A percentile compares a stretch with the other conserved stretches of the same genome.
Conservation (phyloP, 768 basidiomycete species). For the Rhizopogon rudus region DNA sequence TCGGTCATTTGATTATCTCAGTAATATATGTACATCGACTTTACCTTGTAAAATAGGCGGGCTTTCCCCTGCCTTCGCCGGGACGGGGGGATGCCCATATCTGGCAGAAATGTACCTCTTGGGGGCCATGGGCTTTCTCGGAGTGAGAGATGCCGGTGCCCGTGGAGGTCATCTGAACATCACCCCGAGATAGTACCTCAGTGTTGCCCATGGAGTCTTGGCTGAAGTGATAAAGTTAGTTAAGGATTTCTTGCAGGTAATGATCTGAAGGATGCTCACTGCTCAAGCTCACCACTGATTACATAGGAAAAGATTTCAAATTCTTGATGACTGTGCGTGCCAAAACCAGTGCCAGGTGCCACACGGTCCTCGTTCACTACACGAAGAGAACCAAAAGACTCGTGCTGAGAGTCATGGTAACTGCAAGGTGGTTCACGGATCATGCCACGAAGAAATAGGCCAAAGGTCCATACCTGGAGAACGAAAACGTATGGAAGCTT, state of each 20-base stretch:
- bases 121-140: constrained; percentile 49
- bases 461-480: constrained; percentile 47
- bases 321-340: constrained; percentile 76
- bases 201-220: constrained; percentile 90
- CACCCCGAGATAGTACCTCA: constrained; percentile 85
- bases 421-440: constrained; percentile 19
- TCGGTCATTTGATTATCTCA: background rate
- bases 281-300: constrained; percentile 72
- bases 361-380: constrained; percentile 96
- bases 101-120: constrained; percentile 57
- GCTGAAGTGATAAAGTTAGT: constrained; percentile 32
- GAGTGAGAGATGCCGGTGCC: constrained; percentile 91
- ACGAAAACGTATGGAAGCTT: constrained; percentile 82
- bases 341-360: constrained; percentile 71
- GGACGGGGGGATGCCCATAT: constrained; percentile 58
- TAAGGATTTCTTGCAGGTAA: background rate
- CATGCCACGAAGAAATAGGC: constrained; percentile 15
- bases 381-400: constrained; percentile 68
- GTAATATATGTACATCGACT: background rate
- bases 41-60: constrained; percentile 81
- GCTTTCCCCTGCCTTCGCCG: constrained; percentile 28
- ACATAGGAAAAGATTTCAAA: constrained; percentile 94
- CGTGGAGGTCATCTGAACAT: constrained; percentile 87
- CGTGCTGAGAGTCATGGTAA: constrained; percentile 57
- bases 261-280: constrained; percentile 41